Base-by-base conservation (phyloP, 495 filamentous ascomycete species). In the Penicillium coprophilum region DNA sequence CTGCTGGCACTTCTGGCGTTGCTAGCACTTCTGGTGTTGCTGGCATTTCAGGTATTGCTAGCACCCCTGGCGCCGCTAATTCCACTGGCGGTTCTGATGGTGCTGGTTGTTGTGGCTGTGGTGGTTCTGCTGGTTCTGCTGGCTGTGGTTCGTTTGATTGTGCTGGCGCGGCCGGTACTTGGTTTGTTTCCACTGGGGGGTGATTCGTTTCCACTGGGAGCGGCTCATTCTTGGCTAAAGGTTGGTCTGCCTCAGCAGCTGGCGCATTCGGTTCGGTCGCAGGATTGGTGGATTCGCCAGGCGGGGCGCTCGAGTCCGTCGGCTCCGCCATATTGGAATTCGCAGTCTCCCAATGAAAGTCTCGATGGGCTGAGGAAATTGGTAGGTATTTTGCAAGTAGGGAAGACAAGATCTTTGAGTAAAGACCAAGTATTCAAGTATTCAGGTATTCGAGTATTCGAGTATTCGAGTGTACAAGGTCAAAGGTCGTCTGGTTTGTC, bases 281-380 rank as follows among this genome's bases (percentile, higher is more conserved):
- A 50, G 57, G 43, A 45, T 68, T 64, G 49, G 65, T 61, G 49
- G 66, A 50, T 34, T 73, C 71, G 23, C 64, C 68, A 55, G 72
- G 47, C 41, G 67, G 58, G 39, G 62, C 64, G 50, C 55, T 61
- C 17, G 68, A 58, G 30, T 75, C 72, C 54, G 64, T 61, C 15
- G 68, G 60, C 45, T 77, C 74, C 38, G 70, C 66, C 74, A 75
- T 77, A 39, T 66, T 50, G 45, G 47, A 39, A 48, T 39, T 55
- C 31, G 12, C 46, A 39, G 50, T 38, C 55, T 30, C 51, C 46
- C 40, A 59, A 31, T 39, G 10, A 43, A 13, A 41, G 51, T 50
- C 15, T 53, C 34, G 31, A 34, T 43, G 34, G 43, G 15, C 38
- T 52, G 28, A 15, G 38, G 27, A n/a, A 6, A n/a, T 47, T 40